Evolutionary conservation across 2,329 filamentous ascomycete genomes (phyloP), one percentile per base, ranked within the genome.

Genomic region (Cladophialophora bantiana): DNA sequence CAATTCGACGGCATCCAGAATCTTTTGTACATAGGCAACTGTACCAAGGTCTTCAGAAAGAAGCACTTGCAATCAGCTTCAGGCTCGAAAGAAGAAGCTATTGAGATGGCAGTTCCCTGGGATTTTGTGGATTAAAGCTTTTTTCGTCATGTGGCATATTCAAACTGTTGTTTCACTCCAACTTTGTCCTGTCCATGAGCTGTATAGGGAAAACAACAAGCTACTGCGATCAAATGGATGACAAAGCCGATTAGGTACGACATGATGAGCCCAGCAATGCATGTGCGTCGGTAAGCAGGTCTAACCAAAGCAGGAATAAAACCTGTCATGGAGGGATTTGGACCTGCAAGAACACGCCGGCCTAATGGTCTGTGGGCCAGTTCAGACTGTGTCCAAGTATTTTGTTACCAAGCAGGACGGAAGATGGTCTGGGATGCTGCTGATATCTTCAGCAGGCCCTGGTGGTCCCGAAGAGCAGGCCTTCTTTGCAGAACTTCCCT

Each of bases 231-330:
- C n/a, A 32, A 32, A 54, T 53, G 57, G 57, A 50, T 40, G 59
- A 40, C 45, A 20, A 32, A 9, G 40, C 54, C n/a, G 34, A 36
- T 54, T 32, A 20, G 56, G 36, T 34, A 12, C 38, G 38, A 36
- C n/a, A 53, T 45, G 54, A 54, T 59, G 55, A 60, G 45, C 36
- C 45, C 26, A 65, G 45, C 56, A 65, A 55, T 45, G 56, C 62
- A 60, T n/a, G 26, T 54, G 62, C 32, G 26, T 53, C 62, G 55
- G 62, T 65, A 42, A 65, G 62, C 62, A 48, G 60, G 42, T 40
- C 59, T 56, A 48, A 50, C 50, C 50, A 35, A 35, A 38, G 34
- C 20, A 36, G 59, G 20, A 34, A 45, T 34, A 50, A 50, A 50
- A 50, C 26, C 20, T 50, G 18, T 12, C 45, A 50, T 26, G 42